Base-by-base conservation (phyloP, 306 rosid genomes). In the Cucumis hystrix region DNA sequence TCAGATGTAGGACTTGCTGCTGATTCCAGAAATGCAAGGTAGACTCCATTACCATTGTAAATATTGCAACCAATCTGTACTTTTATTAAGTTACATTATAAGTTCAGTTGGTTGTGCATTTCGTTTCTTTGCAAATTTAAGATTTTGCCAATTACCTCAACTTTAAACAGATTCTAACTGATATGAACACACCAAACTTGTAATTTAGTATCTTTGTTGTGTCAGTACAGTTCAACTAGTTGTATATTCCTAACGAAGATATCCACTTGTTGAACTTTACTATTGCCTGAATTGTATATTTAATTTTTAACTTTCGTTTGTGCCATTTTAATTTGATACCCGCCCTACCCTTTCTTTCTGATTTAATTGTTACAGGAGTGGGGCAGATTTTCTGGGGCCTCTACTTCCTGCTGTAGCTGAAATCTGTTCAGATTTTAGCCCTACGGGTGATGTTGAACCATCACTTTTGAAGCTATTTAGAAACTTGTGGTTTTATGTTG, bases 1-100 rank as follows among this genome's bases (percentile, higher is more conserved):
- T 95, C 98, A 28, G 98, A 95, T 82, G 97, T 95, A 63, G 98
- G 97, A 79, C 88, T 95, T 77, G 97, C 97, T 82, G 98, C 98
- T 25, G 98, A 95, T 85, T 88, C 98, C 85, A 89, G 88, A 92
- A 90, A 94, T 79, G 97, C 95, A 87, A 92, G 96, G 98, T 95
- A 90, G 60, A 69, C 78, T 75, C 76, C 63, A 47, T 47, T 51
- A 54, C 40, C 43, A 59, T 39, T 80, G 63, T 73, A n/a, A 66
- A 68, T 74, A 56, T 58, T 45, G 75, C 79, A 21, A 28, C 43
- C 18, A 23, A 13, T 60, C 37, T 11, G 35, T 10, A 37, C 28
- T 60, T 60, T 12, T 60, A 60, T 60, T 23, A 25, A 60, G 5
- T 62, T 63, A 15, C 16, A 63, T 63, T 63, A 63, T 63, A 63